Conservation (phyloP, 805 yeast genomes). For the Lipomyces spencermartinsiae region DNA sequence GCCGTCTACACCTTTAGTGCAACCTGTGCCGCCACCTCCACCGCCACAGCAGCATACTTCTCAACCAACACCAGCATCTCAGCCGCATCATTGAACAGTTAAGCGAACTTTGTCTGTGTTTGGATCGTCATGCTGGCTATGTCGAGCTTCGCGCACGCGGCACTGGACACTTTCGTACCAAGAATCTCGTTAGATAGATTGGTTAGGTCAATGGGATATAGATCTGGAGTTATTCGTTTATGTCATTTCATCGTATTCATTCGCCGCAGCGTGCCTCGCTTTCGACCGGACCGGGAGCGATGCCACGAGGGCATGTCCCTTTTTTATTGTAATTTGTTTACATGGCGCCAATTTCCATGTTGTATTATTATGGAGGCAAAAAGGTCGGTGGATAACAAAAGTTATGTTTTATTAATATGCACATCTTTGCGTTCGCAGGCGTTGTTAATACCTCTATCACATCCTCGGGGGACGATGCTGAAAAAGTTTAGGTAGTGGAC, state of each 20-base stretch:
- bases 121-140: not conserved
- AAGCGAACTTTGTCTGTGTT: constrained; percentile 1
- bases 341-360: not conserved
- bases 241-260: not conserved
- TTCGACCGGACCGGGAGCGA: not conserved
- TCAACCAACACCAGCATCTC: not conserved
- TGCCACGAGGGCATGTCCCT: not conserved
- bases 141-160: not conserved
- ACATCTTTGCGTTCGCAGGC: not conserved
- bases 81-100: not conserved
- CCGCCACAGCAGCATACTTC: not conserved
- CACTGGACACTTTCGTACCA: not conserved
- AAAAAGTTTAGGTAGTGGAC: not conserved
- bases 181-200: not conserved
- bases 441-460: not conserved
- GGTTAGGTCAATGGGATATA: not conserved
- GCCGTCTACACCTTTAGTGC: constrained; percentile 12
- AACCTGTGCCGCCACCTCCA: not conserved
- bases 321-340: not conserved
- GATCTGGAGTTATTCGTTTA: constrained; percentile 1
- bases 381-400: not conserved
- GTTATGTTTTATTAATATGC: not conserved
- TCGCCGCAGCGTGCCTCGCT: not conserved
- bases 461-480: not conserved
- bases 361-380: constrained; percentile 1